Percentiles rank a stretch among this genome's conserved stretches.
Evolutionary conservation across 352 stramenopile species (phyloP).

Genomic region (Pythium apleroticum): DNA sequence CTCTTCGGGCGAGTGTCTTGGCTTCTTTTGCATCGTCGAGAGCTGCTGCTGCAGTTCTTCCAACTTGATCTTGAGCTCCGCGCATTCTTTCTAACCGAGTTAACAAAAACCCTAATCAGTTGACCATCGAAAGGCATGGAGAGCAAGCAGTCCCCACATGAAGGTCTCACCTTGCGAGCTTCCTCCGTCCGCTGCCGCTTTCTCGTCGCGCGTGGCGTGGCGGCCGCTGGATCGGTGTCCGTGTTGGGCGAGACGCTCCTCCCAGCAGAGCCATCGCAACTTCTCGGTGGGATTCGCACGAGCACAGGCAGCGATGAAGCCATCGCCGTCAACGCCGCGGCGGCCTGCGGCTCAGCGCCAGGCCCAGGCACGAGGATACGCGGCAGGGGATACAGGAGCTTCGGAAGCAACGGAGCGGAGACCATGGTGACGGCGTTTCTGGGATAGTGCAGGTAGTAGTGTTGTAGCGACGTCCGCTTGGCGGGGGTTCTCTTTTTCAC

Average conservation of each 20-base stretch:
- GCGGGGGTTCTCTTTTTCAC: not conserved
- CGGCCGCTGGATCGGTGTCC: no score
- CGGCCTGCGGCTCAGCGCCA: no score
- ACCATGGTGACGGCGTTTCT: not conserved
- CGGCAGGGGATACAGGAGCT: not conserved
- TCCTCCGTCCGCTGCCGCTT: constrained; percentile 20
- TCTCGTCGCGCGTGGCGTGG: not conserved
- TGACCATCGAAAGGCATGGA: not conserved
- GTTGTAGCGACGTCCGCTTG: not conserved
- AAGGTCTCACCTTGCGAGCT: constrained; percentile 7
- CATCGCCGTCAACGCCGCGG: not conserved
- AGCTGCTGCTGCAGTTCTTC: constrained; percentile 11
- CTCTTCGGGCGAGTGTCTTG: no score
- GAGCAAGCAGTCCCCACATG: no score
- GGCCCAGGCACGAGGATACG: not conserved
- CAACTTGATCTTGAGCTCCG: constrained; percentile 4
- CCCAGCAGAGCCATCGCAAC: no score
- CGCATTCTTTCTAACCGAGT: constrained; percentile 15
- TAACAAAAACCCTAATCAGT: not conserved
- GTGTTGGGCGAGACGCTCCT: no score
- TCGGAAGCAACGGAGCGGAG: not conserved
- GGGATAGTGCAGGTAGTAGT: not conserved
- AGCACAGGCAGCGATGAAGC: constrained; percentile 1
- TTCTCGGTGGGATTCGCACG: not conserved
- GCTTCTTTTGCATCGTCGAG: not conserved